Evolutionary conservation across 2,329 filamentous ascomycete species (phyloP).

Genomic region (Leptographium lundbergii): DNA sequence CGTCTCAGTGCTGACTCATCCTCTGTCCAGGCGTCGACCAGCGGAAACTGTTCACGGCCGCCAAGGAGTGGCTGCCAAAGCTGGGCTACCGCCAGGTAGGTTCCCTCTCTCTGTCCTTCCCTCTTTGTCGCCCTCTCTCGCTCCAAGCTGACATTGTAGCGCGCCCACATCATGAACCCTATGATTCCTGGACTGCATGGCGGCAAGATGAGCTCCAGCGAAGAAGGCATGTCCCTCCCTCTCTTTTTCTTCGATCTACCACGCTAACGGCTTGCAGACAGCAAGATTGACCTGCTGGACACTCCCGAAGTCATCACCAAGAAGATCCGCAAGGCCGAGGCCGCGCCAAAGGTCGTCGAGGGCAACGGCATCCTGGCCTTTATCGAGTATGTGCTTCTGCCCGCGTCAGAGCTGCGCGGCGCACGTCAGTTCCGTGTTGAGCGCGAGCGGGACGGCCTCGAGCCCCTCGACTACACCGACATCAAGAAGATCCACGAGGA

Average conservation of each 20-base stretch:
- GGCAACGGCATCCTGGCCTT: slow-evolving; percentile 81
- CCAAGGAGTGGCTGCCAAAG: slow-evolving; percentile 73
- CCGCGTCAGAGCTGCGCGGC: slow-evolving; percentile 53
- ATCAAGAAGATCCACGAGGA: slow-evolving; percentile 67
- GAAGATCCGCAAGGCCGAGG: slow-evolving; percentile 79
- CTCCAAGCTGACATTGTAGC: slow-evolving; percentile 10
- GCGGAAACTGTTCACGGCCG: slow-evolving; percentile 77
- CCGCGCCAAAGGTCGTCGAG: slow-evolving; percentile 62
- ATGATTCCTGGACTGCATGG: slow-evolving; percentile 82
- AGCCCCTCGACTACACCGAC: slow-evolving; percentile 67
- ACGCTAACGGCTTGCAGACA: slow-evolving; percentile 35
- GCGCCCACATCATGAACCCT: slow-evolving; percentile 46
- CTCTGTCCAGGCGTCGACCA: slow-evolving; percentile 47
- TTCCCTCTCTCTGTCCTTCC: background rate
- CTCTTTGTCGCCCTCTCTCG: background rate
- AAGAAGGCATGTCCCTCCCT: slow-evolving; percentile 35
- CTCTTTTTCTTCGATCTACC: background rate
- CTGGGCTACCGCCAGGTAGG: slow-evolving; percentile 60
- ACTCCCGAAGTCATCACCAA: slow-evolving; percentile 58
- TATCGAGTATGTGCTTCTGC: slow-evolving; percentile 76
- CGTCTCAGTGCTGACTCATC: no score
- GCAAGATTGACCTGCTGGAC: slow-evolving; percentile 92
- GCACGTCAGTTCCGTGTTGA: slow-evolving; percentile 55
- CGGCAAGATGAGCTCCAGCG: slow-evolving; percentile 76
- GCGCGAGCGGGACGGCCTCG: slow-evolving; percentile 47